Base-by-base conservation (phyloP, 441 rosid species). In the Gossypium aridum region DNA sequence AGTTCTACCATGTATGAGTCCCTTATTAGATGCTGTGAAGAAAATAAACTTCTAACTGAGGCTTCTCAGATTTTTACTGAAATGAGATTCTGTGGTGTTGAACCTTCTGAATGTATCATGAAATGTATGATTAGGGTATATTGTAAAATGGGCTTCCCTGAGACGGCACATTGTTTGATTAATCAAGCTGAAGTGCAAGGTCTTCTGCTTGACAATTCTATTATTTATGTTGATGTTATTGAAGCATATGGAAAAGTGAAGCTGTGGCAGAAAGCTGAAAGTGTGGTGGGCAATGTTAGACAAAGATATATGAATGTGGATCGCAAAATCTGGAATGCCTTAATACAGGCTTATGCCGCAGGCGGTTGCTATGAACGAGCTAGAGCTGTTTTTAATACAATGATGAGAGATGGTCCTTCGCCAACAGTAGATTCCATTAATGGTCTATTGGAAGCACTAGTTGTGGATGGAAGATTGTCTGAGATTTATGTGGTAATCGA, bases 331-430 rank as follows among this genome's bases (percentile, higher is more conserved):
- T 95, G 97, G 96, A 91, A 95, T 84, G 90, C 96, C 75, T 85
- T 95, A 78, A 88, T 95, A 81, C 82, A 85, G 37, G 95, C 95
- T 77, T 93, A 95, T 80, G 97, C 98, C 59, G 90, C 83, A 71
- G 87, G 93, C 85, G 99, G 99, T 79, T 85, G 87, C 82, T 95
- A 95, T 53, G 99, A 95, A 82, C 87, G 84, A 22, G 99, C 94
- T 20, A 90, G 97, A 81, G 99, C 99, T 78, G 85, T 88, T 81
- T 95, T 93, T 80, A 91, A 90, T 83, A 88, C 89, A 0, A 91
- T 95, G 95, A 87, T 90, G 94, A 91, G 90, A 83, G 93, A 93
- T 82, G 99, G 99, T 61, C 99, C 97, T 72, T 81, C 89, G 63
- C 99, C 99, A 61, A 90, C 91, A n/a, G 89, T 95, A 66, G 94